Conservation (phyloP, 2,329 filamentous ascomycete genomes). For the Penicillium sp. region DNA sequence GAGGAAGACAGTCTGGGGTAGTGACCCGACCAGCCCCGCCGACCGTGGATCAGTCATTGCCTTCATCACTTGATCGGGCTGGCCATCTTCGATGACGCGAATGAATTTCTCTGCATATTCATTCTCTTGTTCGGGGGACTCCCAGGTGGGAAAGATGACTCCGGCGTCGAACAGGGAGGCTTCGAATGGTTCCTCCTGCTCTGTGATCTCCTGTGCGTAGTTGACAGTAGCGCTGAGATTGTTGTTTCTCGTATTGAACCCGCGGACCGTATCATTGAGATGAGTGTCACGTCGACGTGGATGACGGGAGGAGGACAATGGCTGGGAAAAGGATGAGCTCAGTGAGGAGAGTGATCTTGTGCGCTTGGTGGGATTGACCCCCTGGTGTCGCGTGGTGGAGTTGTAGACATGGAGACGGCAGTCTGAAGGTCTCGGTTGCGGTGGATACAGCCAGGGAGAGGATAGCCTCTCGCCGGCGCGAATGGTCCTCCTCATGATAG, state of each 20-base stretch:
- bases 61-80: conserved; percentile 47
- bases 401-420: conserved; percentile 8
- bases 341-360: conserved; percentile 9
- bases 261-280: not conserved
- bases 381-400: conserved; percentile 8
- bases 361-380: not conserved
- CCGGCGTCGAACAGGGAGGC: not conserved
- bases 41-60: conserved; percentile 40
- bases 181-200: not conserved
- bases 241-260: conserved; percentile 9
- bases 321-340: not conserved
- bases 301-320: not conserved
- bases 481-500: conserved; percentile 32
- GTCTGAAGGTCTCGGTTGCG: conserved; percentile 28
- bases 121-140: conserved; percentile 18
- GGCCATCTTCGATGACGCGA: conserved; percentile 38
- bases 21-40: conserved; percentile 33
- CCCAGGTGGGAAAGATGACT: conserved; percentile 13
- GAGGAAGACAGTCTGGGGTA: conserved; percentile 63
- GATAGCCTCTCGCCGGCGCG: conserved; percentile 33
- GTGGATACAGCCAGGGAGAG: conserved; percentile 33
- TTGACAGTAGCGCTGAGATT: conserved; percentile 4
- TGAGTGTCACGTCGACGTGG: not conserved
- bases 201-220: not conserved
- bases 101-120: conserved; percentile 27